Evolutionary conservation across 192 early-diverging fungal genomes (phyloP), one percentile per base, ranked within the genome.

Genomic region (Thamnidium elegans): DNA sequence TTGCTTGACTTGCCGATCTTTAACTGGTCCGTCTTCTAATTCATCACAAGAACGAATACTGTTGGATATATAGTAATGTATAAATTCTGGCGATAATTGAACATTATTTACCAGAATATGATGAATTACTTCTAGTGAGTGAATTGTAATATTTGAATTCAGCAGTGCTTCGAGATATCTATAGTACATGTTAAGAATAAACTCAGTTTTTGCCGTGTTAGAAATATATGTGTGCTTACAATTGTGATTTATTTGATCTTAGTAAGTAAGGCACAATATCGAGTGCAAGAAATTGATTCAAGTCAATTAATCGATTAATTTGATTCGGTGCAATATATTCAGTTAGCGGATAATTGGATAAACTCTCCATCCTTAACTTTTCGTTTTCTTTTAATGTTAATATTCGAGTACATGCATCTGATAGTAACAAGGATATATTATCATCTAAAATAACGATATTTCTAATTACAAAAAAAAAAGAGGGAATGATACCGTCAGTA

Each of bases 71-170:
- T 64, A 64, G 31, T 34, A 14, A 21, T 64, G 62, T 42, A 64
- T 17, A 17, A 64, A 64, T 1, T 64, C 62, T 21, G 34, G 15
- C 0, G 62, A 26, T 3, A 64, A 54, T 52, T 5, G 6, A 20
- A 42, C 36, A 39, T 50, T 14, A 8, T 7, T 42, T 15, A 32
- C 52, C 50, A 54, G 11, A 7, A 64, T 19, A n/a, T 64, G 34
- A 45, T 64, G 62, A 26, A 64, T 54, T 2, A 64, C 31, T 26
- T 64, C 62, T 3, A 64, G 31, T 34, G 62, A 64, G 42, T 64
- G 50, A 4, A 50, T 34, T 8, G 62, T 43, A 1, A 64, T 34
- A 42, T 21, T 11, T 15, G 26, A n/a, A 54, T 44, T 54, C 11
- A 64, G n/a, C 11, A 64, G 15, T 7, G 62, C 50, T 19, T 64